phyloP scores from a whole-genome alignment of 2,329 filamentous ascomycete genomes.

The Lachnum nothofagi region DNA sequence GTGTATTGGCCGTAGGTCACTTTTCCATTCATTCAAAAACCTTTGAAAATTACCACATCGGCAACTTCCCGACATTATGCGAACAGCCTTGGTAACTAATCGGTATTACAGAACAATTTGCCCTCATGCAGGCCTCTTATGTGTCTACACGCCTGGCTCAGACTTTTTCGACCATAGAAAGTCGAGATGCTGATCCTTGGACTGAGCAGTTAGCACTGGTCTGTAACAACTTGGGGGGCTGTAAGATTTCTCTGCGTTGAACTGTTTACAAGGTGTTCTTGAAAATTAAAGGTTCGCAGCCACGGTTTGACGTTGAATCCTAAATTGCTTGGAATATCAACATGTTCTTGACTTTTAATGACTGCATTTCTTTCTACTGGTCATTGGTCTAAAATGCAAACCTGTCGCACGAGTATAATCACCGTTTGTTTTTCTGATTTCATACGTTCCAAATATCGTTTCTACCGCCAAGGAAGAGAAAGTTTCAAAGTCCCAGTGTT shows the following conservation, averaged over 20 bases:
- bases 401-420: too few species aligned
- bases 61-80: too few species aligned
- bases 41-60: background rate
- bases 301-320: too few species aligned
- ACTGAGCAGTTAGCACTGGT: background rate
- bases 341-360: too few species aligned
- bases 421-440: too few species aligned
- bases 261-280: background rate
- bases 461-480: too few species aligned
- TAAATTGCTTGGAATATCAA: too few species aligned
- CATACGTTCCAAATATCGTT: too few species aligned
- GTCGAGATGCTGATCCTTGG: constrained; percentile 21
- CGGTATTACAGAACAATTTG: constrained; percentile 31
- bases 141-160: constrained; percentile 27
- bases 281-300: too few species aligned
- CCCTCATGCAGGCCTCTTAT: constrained; percentile 29
- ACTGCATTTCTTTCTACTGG: too few species aligned
- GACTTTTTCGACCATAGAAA: constrained; percentile 26
- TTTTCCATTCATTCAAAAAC: background rate
- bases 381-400: too few species aligned
- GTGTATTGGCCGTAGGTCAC: constrained; percentile 28
- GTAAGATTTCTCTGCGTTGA: background rate
- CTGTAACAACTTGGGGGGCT: background rate
- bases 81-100: background rate
- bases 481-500: too few species aligned